A percentile compares a stretch with the other conserved stretches of the same genome.
Conservation (phyloP, 495 filamentous ascomycete species). For the Hypoxylon lienhwacheense region DNA sequence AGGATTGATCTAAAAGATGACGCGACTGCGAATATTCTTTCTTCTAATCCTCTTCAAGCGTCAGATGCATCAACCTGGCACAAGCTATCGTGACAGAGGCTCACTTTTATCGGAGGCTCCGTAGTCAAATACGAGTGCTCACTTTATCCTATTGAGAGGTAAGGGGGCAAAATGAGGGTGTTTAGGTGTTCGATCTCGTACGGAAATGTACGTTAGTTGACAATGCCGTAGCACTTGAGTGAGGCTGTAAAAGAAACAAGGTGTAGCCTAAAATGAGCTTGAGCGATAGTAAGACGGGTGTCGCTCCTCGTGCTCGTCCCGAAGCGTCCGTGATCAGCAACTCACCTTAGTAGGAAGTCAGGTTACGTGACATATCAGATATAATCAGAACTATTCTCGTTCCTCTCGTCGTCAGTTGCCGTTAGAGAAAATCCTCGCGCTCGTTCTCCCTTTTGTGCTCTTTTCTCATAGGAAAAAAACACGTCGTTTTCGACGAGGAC, state of each 20-base stretch:
- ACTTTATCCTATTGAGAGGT: constrained; percentile 19
- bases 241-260: constrained; percentile 15
- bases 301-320: constrained; percentile 27
- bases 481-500: constrained; percentile 5
- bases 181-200: constrained; percentile 5
- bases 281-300: constrained; percentile 29
- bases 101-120: constrained; percentile 14
- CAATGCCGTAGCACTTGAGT: constrained; percentile 13
- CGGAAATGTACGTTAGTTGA: constrained; percentile 10
- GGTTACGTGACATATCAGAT: constrained; percentile 28
- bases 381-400: background rate
- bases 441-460: background rate
- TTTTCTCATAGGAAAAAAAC: constrained; percentile 6
- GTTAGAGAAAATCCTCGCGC: background rate
- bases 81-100: constrained; percentile 12
- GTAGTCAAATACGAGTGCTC: constrained; percentile 17
- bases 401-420: background rate
- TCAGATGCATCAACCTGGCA: constrained; percentile 20
- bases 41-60: constrained; percentile 12
- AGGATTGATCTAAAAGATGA: constrained; percentile 30
- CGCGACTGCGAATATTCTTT: constrained; percentile 9
- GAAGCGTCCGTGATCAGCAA: constrained; percentile 28
- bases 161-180: too few species aligned
- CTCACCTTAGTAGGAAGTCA: constrained; percentile 11
- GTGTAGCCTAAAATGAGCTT: constrained; percentile 25